phyloP scores from a whole-genome alignment of 108 stramenopile genomes.

The Nitzschia palea region DNA sequence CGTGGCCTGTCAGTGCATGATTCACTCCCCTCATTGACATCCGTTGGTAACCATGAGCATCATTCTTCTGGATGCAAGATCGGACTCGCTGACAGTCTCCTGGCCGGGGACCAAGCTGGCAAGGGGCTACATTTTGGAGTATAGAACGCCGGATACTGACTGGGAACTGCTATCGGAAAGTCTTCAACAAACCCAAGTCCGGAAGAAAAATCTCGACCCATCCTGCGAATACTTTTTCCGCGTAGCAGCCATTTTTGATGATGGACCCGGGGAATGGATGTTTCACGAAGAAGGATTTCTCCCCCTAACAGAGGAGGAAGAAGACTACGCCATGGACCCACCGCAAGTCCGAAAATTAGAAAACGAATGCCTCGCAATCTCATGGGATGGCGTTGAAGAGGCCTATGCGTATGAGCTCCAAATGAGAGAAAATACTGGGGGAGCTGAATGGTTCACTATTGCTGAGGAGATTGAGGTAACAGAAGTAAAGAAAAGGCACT shows the following conservation, averaged over 20 bases:
- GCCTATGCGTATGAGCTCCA: conserved; percentile 56
- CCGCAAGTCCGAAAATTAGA: conserved; percentile 2
- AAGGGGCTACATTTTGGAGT: conserved; percentile 57
- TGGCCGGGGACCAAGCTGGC: conserved; percentile 51
- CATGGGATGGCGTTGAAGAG: conserved; percentile 43
- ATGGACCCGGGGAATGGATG: conserved; percentile 46
- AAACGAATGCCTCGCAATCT: conserved; percentile 28
- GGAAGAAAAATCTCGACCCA: conserved; percentile 56
- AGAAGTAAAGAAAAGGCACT: conserved; percentile 65
- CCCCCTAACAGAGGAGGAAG: conserved; percentile 36
- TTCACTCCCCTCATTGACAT: neutral
- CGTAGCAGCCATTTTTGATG: conserved; percentile 46
- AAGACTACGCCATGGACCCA: conserved; percentile 20
- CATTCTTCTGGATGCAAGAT: conserved; percentile 57
- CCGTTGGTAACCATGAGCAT: neutral
- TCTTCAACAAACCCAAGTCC: conserved; percentile 52
- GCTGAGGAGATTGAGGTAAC: conserved; percentile 42
- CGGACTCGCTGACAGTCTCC: conserved; percentile 68
- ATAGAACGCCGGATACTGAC: conserved; percentile 43
- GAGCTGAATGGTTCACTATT: conserved; percentile 54
- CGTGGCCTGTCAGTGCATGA: neutral
- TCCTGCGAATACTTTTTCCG: conserved; percentile 60
- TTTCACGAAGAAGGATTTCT: conserved; percentile 37
- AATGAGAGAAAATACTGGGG: conserved; percentile 68
- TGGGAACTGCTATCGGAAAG: conserved; percentile 57